Evolutionary conservation across 192 early-diverging fungal species (phyloP), one percentile per base, ranked within the genome.

Genomic region (Backusella liffmaniae): DNA sequence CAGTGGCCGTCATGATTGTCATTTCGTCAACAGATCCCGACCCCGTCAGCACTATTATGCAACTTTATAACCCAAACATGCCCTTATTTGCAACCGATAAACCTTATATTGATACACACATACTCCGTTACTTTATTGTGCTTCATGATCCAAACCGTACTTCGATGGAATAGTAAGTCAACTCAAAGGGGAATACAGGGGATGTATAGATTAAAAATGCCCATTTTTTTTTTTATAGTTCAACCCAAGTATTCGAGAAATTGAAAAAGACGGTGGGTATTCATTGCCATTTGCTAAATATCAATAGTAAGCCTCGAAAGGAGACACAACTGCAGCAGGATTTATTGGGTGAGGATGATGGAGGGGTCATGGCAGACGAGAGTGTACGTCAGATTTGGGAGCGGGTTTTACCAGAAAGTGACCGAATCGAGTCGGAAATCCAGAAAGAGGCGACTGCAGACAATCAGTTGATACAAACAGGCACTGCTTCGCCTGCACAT

Each of bases 61-160:
- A 83, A 42, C 76, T 96, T 21, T 87, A 87, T 76, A 83, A 86
- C 65, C 77, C 81, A 67, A 80, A 85, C 44, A 82, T 79, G 1
- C 85, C 90, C 21, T 79, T 89, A 5, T 74, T 86, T 9, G 85
- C 92, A 37, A 88, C 89, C 74, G 86, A 92, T 26, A 88, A 87
- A 69, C 86, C 92, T 13, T 97, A 87, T 81, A 84, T 96, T 69
- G 95, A 96, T n/a, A 86, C 92, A 8, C 89, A 88, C 70, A 77
- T 96, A 37, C 77, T 96, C n/a, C 88, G 93, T 67, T 93, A 93
- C 80, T 95, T 93, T 75, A 79, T 98, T 34, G 79, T 99, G 18
- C 77, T 98, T 6, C 95, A 99, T 79, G 98, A 99, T 75, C 87
- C 87, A 23, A 75, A 88, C 34, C 78, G 76, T 67, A 80, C 86